Conservation (phyloP, 2,329 filamentous ascomycete genomes). For the Colletotrichum sp. region DNA sequence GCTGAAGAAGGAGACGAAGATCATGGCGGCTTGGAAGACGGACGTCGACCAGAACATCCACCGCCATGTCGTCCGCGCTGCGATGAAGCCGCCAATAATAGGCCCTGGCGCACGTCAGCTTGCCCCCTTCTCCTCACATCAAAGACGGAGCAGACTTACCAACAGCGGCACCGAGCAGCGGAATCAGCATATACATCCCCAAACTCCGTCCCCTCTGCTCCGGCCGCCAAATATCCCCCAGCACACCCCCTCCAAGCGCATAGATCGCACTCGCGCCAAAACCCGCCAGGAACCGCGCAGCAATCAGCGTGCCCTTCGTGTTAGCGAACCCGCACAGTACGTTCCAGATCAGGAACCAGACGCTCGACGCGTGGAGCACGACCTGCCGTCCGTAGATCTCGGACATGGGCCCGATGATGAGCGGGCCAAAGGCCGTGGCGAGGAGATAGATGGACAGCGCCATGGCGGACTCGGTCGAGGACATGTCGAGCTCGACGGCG, state of each 20-base stretch:
- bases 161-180: not conserved
- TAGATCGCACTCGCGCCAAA: not conserved
- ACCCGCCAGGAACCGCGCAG: not conserved
- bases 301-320: not conserved
- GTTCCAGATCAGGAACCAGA: not conserved
- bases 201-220: not conserved
- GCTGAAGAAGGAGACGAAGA: not conserved
- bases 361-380: not conserved
- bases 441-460: slow-evolving; percentile 47
- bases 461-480: slow-evolving; percentile 49
- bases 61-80: not conserved
- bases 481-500: slow-evolving; percentile 56
- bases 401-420: not conserved
- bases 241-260: not conserved
- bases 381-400: not conserved
- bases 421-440: not conserved
- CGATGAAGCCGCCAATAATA: not conserved
- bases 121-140: not conserved
- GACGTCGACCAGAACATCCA: not conserved
- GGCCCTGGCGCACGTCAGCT: not conserved
- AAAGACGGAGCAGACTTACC: not conserved
- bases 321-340: not conserved
- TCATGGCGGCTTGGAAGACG: not conserved
- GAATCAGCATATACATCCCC: not conserved
- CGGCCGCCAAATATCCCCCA: not conserved